Conservation (phyloP, 306 rosid genomes). For the Abrus pulchellus region DNA sequence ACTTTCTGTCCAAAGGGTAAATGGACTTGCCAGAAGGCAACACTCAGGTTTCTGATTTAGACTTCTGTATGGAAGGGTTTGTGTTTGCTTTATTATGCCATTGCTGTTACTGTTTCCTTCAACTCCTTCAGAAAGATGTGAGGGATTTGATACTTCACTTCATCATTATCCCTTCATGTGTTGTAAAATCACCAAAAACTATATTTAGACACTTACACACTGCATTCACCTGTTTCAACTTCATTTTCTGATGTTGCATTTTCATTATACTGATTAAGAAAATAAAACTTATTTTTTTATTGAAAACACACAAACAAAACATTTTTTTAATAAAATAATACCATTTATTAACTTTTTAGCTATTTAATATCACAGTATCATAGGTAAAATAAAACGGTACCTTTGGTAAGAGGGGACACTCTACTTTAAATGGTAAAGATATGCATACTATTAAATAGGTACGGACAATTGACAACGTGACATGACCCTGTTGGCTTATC, state of each 20-base stretch:
- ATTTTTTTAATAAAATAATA: no score
- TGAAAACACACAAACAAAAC: no score
- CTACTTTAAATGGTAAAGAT: conserved; percentile 50
- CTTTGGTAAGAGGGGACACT: conserved; percentile 45
- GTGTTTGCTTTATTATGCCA: conserved; percentile 54
- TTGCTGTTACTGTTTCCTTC: conserved; percentile 48
- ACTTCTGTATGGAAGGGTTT: conserved; percentile 32
- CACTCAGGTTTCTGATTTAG: conserved; percentile 38
- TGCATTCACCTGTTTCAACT: no score
- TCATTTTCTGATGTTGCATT: no score
- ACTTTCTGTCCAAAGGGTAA: conserved; percentile 21
- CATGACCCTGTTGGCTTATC: conserved; percentile 46
- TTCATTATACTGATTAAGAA: no score
- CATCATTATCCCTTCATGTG: conserved; percentile 55
- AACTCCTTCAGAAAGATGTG: conserved; percentile 27
- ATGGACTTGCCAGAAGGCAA: conserved; percentile 43
- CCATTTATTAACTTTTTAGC: no score
- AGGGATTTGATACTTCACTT: conserved; percentile 50
- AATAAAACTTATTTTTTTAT: no score
- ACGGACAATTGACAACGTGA: conserved; percentile 42
- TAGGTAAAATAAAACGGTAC: conserved; percentile 6
- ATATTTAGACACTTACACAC: no score
- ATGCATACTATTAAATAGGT: conserved; percentile 36
- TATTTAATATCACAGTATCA: neutral
- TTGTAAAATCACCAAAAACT: conserved; percentile 27